Evolutionary conservation across 805 yeast genomes (phyloP).

Genomic region (Yamadazyma sp.): DNA sequence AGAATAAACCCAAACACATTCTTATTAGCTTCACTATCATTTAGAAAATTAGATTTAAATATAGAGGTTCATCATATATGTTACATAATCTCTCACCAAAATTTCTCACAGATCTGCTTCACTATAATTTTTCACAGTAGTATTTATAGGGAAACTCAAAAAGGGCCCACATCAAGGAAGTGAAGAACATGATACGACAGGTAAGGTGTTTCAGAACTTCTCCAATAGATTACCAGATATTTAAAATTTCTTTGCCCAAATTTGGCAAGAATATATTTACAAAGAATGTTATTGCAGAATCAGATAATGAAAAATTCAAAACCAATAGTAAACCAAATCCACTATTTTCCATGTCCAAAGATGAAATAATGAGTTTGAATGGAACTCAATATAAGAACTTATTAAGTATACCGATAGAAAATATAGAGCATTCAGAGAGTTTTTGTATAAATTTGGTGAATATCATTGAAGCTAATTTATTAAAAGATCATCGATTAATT

Average conservation of each 20-base stretch:
- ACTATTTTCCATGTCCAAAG: constrained; percentile 24
- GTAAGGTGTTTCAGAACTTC: neutral
- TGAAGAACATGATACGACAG: constrained; percentile 8
- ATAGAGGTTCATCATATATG: too few species aligned
- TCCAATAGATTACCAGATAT: neutral
- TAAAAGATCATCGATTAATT: constrained; percentile 22
- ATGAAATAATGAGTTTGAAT: constrained; percentile 22
- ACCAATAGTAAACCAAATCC: constrained; percentile 27
- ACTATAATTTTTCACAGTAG: too few species aligned
- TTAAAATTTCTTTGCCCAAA: constrained; percentile 2
- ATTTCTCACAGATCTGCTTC: too few species aligned
- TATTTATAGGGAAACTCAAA: too few species aligned
- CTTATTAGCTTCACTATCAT: too few species aligned
- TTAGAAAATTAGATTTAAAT: too few species aligned
- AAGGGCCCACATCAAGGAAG: too few species aligned
- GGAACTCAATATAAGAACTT: constrained; percentile 24
- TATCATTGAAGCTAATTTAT: constrained; percentile 27
- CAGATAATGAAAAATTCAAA: constrained; percentile 1
- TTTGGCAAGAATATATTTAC: constrained; percentile 14
- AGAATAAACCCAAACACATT: neutral
- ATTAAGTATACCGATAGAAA: constrained; percentile 21
- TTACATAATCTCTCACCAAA: too few species aligned
- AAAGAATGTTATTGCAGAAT: constrained; percentile 4
- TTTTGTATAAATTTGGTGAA: constrained; percentile 28
- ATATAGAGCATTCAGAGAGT: constrained; percentile 22